Evolutionary conservation across 805 yeast species (phyloP), one percentile per base, ranked within the genome.

Genomic region (Blastobotrys parvus): DNA sequence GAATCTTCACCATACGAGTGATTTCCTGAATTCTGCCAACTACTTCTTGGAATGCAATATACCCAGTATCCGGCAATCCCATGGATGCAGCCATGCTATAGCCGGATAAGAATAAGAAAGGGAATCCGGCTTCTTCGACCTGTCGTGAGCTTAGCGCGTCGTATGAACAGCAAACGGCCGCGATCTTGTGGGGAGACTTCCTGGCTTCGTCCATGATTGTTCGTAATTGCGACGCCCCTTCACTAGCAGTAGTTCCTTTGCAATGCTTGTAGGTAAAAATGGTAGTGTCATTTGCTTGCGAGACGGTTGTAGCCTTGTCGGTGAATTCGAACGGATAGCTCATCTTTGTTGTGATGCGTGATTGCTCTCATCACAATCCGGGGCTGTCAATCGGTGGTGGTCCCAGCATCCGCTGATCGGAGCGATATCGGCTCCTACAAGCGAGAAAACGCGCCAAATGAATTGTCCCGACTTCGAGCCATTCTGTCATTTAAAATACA

Each of bases 1-100:
- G 45, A 7, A 38, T 20, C 7, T 41, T 18, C 3, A 42, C 42
- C 19, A 36, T 31, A 10, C 37, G 19, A 21, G 21, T 27, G 20
- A 30, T 21, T 32, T 42, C 42, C 31, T 37, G 45, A 20, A 38
- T 38, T 23, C 38, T 30, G 17, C 17, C 16, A 2, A 42, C 42
- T 22, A 42, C 35, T 19, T 42, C 45, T n/a, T 38, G 45, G 38
- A 37, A 42, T 5, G 38, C 45, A 13, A 42, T 31, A 25, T 36
- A 42, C 5, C 45, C 45, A 18, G 45, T 30, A 21, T 42, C 45
- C 11, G 45, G 45, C 10, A 37, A 22, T 3, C 45, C 42, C 45
- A 35, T 17, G 13, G 42, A 19, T 7, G 45, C 39, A 3, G 45
- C 45, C 6, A 31, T 22, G 21, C 33, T 31, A 36, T 42, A 42